These are phyloP conservation scores for Alternaria infectoria DNA, from an alignment of 2,329 filamentous ascomycete species.

Conservation along the genomic window DNA sequence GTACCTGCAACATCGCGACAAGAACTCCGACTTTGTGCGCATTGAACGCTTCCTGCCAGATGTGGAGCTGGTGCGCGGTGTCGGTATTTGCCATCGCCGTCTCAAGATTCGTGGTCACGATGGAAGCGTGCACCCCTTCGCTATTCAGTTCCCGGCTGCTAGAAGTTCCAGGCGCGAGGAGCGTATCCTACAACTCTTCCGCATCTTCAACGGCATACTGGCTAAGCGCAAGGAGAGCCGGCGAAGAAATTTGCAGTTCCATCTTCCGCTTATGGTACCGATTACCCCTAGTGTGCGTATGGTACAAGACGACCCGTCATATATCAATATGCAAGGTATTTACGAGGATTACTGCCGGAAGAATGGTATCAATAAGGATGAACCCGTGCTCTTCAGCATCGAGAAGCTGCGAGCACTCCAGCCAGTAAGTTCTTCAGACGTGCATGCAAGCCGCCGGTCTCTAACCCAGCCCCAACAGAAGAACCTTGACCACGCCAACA, in stretches of 20 bases:
- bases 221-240: constrained; percentile 93
- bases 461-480: constrained; percentile 57
- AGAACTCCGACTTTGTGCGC: constrained; percentile 97
- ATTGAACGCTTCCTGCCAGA: constrained; percentile 97
- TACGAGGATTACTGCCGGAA: constrained; percentile 96
- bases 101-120: constrained; percentile 97
- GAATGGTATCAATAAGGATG: constrained; percentile 88
- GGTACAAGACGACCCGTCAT: constrained; percentile 93
- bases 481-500: constrained; percentile 70
- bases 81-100: constrained; percentile 88
- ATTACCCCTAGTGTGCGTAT: constrained; percentile 93
- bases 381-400: constrained; percentile 93
- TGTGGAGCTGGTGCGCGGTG: constrained; percentile 88
- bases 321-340: constrained; percentile 90
- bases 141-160: constrained; percentile 93
- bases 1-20: constrained; percentile 96
- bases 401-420: constrained; percentile 81
- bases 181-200: constrained; percentile 92
- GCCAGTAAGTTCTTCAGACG: constrained; percentile 34
- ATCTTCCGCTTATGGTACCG: constrained; percentile 93
- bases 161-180: constrained; percentile 93
- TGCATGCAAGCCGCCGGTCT: not conserved
- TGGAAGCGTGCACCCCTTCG: constrained; percentile 94
- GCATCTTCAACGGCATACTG: constrained; percentile 93
- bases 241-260: constrained; percentile 92